Percentiles rank a stretch among this genome's conserved stretches.
Conservation (phyloP, 768 basidiomycete genomes). For the Mycena albidolilacea region DNA sequence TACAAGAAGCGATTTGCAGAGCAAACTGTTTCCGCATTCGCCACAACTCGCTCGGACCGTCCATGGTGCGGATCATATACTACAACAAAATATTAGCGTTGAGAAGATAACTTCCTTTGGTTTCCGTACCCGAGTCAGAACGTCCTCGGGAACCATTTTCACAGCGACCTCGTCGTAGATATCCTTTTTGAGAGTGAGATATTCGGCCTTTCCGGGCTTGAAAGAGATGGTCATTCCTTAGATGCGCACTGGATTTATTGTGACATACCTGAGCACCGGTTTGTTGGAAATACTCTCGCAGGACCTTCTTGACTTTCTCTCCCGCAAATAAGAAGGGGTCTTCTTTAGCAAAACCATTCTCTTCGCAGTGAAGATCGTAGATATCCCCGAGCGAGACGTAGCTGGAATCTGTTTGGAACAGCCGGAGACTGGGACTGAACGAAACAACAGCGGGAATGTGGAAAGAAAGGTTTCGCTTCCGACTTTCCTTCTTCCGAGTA, state of each 20-base stretch:
- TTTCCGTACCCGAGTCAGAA: constrained; percentile 86
- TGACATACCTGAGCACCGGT: constrained; percentile 60
- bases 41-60: constrained; percentile 89
- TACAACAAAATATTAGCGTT: constrained; percentile 48
- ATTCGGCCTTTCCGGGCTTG: constrained; percentile 76
- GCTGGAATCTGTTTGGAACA: constrained; percentile 93
- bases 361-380: constrained; percentile 90
- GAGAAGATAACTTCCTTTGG: constrained; percentile 4
- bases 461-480: constrained; percentile 93
- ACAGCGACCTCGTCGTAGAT: constrained; percentile 88
- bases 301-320: constrained; percentile 84
- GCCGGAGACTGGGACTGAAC: constrained; percentile 84
- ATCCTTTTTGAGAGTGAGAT: constrained; percentile 82
- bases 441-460: constrained; percentile 92
- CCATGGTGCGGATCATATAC: constrained; percentile 95
- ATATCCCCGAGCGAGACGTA: constrained; percentile 94
- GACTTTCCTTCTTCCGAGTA: constrained; percentile 89
- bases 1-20: constrained; percentile 86
- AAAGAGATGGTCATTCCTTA: constrained; percentile 10
- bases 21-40: constrained; percentile 98
- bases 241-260: neutral
- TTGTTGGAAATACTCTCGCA: constrained; percentile 71
- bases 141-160: constrained; percentile 92
- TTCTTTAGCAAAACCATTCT: constrained; percentile 83
- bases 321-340: constrained; percentile 89